Conservation (phyloP, 345 rosid species). For the Erucastrum elatum region DNA sequence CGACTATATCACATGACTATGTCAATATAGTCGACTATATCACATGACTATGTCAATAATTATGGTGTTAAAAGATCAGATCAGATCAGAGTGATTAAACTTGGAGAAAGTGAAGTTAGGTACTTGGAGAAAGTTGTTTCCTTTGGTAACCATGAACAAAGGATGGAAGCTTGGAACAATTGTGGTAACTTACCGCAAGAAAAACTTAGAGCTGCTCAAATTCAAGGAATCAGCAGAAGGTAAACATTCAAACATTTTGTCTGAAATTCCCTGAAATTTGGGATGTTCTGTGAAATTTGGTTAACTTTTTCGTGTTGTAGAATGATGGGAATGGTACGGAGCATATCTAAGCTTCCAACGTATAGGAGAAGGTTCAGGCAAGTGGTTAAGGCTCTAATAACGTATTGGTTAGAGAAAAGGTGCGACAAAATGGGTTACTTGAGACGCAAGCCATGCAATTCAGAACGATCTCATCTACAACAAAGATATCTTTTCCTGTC, state of each 20-base stretch:
- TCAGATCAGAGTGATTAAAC: no score
- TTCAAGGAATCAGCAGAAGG: slow-evolving; percentile 86
- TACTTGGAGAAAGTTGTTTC: slow-evolving; percentile 64
- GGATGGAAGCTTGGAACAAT: slow-evolving; percentile 66
- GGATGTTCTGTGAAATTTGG: no score
- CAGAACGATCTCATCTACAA: neutral
- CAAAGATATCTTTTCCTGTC: no score
- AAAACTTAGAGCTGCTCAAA: slow-evolving; percentile 70
- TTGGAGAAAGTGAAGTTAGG: slow-evolving; percentile 59
- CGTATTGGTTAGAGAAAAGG: slow-evolving; percentile 44
- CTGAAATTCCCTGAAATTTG: no score
- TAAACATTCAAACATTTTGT: slow-evolving; percentile 20
- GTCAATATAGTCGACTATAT: no score
- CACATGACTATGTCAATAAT: no score
- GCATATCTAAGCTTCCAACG: slow-evolving; percentile 68
- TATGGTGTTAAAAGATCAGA: slow-evolving; percentile 73
- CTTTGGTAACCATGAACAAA: slow-evolving; percentile 48
- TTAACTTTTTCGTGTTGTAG: slow-evolving; percentile 36
- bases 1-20: no score
- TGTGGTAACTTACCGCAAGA: slow-evolving; percentile 48
- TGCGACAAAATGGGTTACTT: neutral
- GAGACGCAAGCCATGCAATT: neutral
- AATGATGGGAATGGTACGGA: slow-evolving; percentile 70
- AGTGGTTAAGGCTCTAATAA: slow-evolving; percentile 60
- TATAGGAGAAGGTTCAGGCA: slow-evolving; percentile 67